Conservation (phyloP, 495 filamentous ascomycete genomes). For the Daldinia vernicosa region DNA sequence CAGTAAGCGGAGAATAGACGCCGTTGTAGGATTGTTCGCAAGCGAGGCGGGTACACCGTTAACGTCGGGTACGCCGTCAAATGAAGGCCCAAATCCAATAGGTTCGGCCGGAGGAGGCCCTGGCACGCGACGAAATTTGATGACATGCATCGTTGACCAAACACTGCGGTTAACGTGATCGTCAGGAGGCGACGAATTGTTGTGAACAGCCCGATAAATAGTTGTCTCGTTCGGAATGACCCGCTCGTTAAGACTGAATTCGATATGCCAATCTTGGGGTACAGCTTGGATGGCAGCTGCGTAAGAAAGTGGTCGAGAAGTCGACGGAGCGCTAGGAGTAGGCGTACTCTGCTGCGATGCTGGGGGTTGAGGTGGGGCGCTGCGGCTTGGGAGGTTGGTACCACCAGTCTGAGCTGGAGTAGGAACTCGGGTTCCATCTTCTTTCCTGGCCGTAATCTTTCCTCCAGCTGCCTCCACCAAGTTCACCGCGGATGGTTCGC, state of each 20-base stretch:
- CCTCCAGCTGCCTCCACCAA: slow-evolving; percentile 90
- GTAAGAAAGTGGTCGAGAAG: slow-evolving; percentile 72
- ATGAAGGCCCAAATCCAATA: slow-evolving; percentile 66
- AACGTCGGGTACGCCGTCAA: slow-evolving; percentile 51
- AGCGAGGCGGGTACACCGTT: slow-evolving; percentile 80
- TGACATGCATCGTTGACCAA: slow-evolving; percentile 88
- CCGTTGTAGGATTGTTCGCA: slow-evolving; percentile 80
- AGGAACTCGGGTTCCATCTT: slow-evolving; percentile 89
- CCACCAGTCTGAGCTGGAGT: slow-evolving; percentile 76
- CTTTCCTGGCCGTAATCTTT: slow-evolving; percentile 94
- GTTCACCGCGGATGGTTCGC: slow-evolving; percentile 89
- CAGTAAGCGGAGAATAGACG: slow-evolving; percentile 86
- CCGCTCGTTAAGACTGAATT: slow-evolving; percentile 89
- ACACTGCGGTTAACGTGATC: slow-evolving; percentile 77
- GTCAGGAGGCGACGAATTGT: slow-evolving; percentile 68
- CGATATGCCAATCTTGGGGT: slow-evolving; percentile 98
- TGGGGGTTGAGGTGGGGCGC: slow-evolving; percentile 57
- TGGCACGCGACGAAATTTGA: slow-evolving; percentile 87
- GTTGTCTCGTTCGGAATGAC: slow-evolving; percentile 90
- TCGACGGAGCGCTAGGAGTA: slow-evolving; percentile 58
- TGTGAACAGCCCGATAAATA: slow-evolving; percentile 93
- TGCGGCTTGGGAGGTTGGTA: slow-evolving; percentile 49
- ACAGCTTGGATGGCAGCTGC: slow-evolving; percentile 78
- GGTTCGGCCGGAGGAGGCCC: slow-evolving; percentile 89
- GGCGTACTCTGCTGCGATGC: slow-evolving; percentile 60